Percentiles rank a stretch among this genome's conserved stretches.
Conservation (phyloP, 2,329 filamentous ascomycete genomes). For the Fusarium sp. region DNA sequence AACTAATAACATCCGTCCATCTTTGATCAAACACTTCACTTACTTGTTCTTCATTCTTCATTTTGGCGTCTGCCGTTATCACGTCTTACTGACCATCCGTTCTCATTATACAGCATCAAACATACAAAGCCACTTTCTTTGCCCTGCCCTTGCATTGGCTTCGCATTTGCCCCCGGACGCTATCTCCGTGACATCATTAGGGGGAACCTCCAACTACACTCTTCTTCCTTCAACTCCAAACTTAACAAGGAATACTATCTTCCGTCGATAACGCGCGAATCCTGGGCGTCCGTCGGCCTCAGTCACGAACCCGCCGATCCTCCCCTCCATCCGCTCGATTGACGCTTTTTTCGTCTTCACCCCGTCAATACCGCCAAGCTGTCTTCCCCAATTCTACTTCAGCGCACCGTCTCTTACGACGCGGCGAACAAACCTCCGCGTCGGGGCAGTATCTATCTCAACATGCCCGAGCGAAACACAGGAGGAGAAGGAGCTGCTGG, state of each 20-base stretch:
- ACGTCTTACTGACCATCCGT: slow-evolving; percentile 31
- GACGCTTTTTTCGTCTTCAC: slow-evolving; percentile 31
- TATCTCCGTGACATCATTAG: slow-evolving; percentile 47
- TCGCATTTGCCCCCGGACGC: slow-evolving; percentile 34
- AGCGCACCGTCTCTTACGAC: slow-evolving; percentile 92
- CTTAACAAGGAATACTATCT: slow-evolving; percentile 14
- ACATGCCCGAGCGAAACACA: slow-evolving; percentile 67
- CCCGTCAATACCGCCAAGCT: slow-evolving; percentile 86
- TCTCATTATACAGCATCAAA: slow-evolving; percentile 35
- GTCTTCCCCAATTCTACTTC: slow-evolving; percentile 89
- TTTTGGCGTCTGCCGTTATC: slow-evolving; percentile 8
- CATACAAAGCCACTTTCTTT: slow-evolving; percentile 31
- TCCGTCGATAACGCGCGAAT: slow-evolving; percentile 26
- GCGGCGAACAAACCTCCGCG: slow-evolving; percentile 77
- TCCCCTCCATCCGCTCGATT: slow-evolving; percentile 21
- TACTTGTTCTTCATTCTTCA: slow-evolving; percentile 15
- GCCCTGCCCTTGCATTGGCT: slow-evolving; percentile 39
- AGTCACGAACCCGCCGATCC: slow-evolving; percentile 11
- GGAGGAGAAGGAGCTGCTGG: slow-evolving; percentile 59
- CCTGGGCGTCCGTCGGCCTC: slow-evolving; percentile 18
- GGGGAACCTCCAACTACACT: slow-evolving; percentile 36
- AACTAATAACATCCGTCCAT: slow-evolving; percentile 7
- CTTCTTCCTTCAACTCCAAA: slow-evolving; percentile 17
- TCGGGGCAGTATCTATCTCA: slow-evolving; percentile 69
- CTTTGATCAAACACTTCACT: slow-evolving; percentile 2